Conservation (phyloP, 2,329 filamentous ascomycete species). For the Stenocarpella maydis region DNA sequence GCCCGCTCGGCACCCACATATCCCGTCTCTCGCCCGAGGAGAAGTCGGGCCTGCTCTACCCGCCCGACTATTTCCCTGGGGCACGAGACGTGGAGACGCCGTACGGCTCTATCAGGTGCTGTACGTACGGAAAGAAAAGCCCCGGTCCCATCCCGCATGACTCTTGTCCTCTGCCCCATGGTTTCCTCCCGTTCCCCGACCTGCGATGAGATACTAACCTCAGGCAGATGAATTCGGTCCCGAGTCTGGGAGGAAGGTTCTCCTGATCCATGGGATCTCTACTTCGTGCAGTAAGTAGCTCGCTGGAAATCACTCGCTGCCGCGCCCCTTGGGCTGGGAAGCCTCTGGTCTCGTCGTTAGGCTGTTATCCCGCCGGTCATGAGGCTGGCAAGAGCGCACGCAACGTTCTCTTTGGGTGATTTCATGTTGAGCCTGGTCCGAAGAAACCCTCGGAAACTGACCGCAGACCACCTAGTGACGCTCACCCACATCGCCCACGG, state of each 20-base stretch:
- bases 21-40: conserved; percentile 48
- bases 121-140: neutral
- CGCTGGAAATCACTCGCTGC: neutral
- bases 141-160: neutral
- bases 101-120: conserved; percentile 26
- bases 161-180: too few relatives aligned
- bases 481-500: conserved; percentile 71
- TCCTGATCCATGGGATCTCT: conserved; percentile 83
- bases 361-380: too few relatives aligned
- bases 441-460: neutral
- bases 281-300: conserved; percentile 65
- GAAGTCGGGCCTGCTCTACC: conserved; percentile 64
- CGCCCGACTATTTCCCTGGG: conserved; percentile 74
- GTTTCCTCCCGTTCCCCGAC: neutral
- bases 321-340: neutral
- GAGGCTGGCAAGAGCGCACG: neutral
- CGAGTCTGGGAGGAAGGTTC: conserved; percentile 72
- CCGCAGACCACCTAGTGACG: conserved; percentile 53
- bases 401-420: neutral
- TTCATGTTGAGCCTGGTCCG: neutral
- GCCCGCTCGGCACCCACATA: conserved; percentile 46
- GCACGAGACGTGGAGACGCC: conserved; percentile 72
- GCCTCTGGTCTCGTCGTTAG: too few relatives aligned
- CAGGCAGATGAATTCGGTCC: conserved; percentile 76
- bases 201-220: neutral